phyloP scores from a whole-genome alignment of 768 basidiomycete genomes.

The Suillus discolor region DNA sequence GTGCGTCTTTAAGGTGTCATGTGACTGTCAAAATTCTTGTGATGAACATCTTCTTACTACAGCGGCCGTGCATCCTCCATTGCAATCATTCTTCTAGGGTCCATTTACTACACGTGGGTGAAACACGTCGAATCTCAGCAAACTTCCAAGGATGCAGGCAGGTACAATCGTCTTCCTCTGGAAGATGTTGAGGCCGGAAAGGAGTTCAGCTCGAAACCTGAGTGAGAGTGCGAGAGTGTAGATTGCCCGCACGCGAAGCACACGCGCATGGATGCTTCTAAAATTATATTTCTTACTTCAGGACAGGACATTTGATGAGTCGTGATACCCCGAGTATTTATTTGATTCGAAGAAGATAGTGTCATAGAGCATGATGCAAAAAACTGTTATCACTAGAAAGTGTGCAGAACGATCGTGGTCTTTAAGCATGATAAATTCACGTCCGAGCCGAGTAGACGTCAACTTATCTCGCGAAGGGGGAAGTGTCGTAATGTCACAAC shows the following conservation, averaged over 20 bases:
- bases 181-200: conserved; percentile 63
- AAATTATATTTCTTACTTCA: not conserved
- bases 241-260: not conserved
- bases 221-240: conserved; percentile 17
- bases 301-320: not conserved
- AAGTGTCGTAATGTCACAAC: not conserved
- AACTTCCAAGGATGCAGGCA: conserved; percentile 30
- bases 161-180: conserved; percentile 65
- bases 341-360: not conserved
- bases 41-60: conserved; percentile 11
- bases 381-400: not conserved
- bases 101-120: conserved; percentile 86
- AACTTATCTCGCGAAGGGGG: not conserved
- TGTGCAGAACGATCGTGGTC: not conserved
- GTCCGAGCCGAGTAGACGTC: not conserved
- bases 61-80: conserved; percentile 86
- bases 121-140: conserved; percentile 70
- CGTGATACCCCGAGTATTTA: not conserved
- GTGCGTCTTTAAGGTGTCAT: conserved; percentile 45
- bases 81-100: conserved; percentile 77
- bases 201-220: conserved; percentile 27
- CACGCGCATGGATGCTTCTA: not conserved
- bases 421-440: not conserved
- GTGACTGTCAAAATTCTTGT: not conserved
- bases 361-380: not conserved